Evolutionary conservation across 331 rosid genomes (phyloP).

Genomic region (Quercus tomentella): DNA sequence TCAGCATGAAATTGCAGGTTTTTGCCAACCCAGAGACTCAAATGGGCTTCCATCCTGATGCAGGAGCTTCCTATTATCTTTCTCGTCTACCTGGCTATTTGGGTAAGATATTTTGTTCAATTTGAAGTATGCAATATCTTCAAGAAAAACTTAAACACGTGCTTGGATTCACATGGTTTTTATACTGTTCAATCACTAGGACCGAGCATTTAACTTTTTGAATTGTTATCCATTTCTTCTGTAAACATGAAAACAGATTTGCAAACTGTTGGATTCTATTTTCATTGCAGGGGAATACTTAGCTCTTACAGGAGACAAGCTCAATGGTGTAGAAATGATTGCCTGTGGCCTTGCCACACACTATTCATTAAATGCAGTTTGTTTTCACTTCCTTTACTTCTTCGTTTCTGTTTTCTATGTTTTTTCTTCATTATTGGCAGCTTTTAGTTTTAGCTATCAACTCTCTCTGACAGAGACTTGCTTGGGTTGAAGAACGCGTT

Average conservation of each 20-base stretch:
- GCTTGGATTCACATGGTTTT: neutral
- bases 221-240: neutral
- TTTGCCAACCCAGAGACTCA: slow-evolving; percentile 90
- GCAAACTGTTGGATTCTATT: neutral
- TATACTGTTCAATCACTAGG: neutral
- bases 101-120: slow-evolving; percentile 41
- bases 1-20: slow-evolving; percentile 39
- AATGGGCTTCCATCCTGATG: slow-evolving; percentile 96
- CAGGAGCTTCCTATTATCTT: slow-evolving; percentile 93
- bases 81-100: slow-evolving; percentile 94
- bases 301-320: slow-evolving; percentile 95
- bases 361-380: slow-evolving; percentile 63
- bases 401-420: neutral
- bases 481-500: slow-evolving; percentile 78
- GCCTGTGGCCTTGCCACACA: slow-evolving; percentile 95
- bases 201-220: neutral
- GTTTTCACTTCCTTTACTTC: slow-evolving; percentile 25
- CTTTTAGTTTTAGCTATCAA: slow-evolving; percentile 24
- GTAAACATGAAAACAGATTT: slow-evolving; percentile 14
- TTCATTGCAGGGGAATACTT: slow-evolving; percentile 80
- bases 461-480: slow-evolving; percentile 59
- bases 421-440: slow-evolving; percentile 6
- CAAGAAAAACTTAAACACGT: neutral
- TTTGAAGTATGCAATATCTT: neutral
- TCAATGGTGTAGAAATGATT: slow-evolving; percentile 94